A percentile compares a stretch with the other conserved stretches of the same genome.
Conservation (phyloP, 177 flowering plant species). For the Telopea speciosissima region DNA sequence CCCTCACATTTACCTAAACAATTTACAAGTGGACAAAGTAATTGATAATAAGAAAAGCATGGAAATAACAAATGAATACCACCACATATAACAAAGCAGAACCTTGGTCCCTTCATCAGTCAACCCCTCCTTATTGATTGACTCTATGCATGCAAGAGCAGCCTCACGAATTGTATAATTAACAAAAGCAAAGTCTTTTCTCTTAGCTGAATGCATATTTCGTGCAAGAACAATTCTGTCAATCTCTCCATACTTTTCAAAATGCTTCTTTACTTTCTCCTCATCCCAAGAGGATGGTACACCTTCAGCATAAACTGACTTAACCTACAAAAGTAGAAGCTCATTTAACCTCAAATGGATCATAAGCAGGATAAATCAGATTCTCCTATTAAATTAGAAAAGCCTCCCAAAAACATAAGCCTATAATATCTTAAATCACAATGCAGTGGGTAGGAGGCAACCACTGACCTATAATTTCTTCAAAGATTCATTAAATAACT, state of each 20-base stretch:
- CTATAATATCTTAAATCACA: background rate
- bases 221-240: conserved; percentile 36
- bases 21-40: background rate
- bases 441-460: too few species aligned
- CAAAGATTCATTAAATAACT: too few species aligned
- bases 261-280: conserved; percentile 29
- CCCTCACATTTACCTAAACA: conserved; percentile 32
- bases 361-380: background rate
- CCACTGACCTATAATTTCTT: too few species aligned
- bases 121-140: conserved; percentile 20
- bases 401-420: background rate
- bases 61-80: background rate
- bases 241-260: conserved; percentile 37
- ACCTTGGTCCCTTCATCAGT: conserved; percentile 33
- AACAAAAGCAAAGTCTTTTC: conserved; percentile 43
- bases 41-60: background rate
- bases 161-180: conserved; percentile 34
- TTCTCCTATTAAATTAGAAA: background rate
- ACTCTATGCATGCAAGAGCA: conserved; percentile 39
- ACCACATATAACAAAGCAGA: conserved; percentile 3
- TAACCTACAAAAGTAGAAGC: conserved; percentile 25
- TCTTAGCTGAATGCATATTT: conserved; percentile 28
- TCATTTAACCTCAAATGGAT: background rate
- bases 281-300: conserved; percentile 42
- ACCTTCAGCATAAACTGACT: conserved; percentile 40